These are phyloP conservation scores for Leccinum subtestaceum DNA, from an alignment of 768 basidiomycete genomes.

Conservation along the genomic window DNA sequence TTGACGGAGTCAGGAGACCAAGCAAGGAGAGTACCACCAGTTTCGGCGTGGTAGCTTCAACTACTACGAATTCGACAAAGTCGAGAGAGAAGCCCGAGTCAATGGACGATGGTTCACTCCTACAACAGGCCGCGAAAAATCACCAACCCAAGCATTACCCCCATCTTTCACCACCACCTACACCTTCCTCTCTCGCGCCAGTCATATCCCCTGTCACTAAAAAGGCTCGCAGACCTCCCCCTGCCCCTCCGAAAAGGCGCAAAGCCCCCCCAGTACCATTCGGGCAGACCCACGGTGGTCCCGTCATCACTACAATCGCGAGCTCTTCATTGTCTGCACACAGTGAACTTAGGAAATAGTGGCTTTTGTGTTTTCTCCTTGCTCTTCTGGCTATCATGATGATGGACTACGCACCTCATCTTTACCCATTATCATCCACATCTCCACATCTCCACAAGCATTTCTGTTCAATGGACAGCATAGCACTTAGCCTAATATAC, in stretches of 20 bases:
- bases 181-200: slow-evolving; percentile 16
- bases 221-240: slow-evolving; percentile 50
- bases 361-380: slow-evolving; percentile 3
- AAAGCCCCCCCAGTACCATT: slow-evolving; percentile 71
- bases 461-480: slow-evolving; percentile 23
- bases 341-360: slow-evolving; percentile 19
- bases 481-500: slow-evolving; percentile 19
- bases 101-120: slow-evolving; percentile 25
- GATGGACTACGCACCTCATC: slow-evolving; percentile 8
- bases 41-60: slow-evolving; percentile 29
- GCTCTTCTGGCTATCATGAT: slow-evolving; percentile 2
- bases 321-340: slow-evolving; percentile 32
- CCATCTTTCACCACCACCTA: slow-evolving; percentile 17
- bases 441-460: slow-evolving; percentile 18
- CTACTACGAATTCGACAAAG: slow-evolving; percentile 17
- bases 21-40: slow-evolving; percentile 38
- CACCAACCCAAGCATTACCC: slow-evolving; percentile 17
- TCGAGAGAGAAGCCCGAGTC: slow-evolving; percentile 28
- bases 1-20: slow-evolving; percentile 38
- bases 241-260: slow-evolving; percentile 65
- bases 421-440: slow-evolving; percentile 10
- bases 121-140: slow-evolving; percentile 18
- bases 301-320: slow-evolving; percentile 59
- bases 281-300: slow-evolving; percentile 46
- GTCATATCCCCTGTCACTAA: slow-evolving; percentile 20